These are phyloP conservation scores for Mentha longifolia DNA, from an alignment of 257 asterid genomes.

Conservation along the genomic window DNA sequence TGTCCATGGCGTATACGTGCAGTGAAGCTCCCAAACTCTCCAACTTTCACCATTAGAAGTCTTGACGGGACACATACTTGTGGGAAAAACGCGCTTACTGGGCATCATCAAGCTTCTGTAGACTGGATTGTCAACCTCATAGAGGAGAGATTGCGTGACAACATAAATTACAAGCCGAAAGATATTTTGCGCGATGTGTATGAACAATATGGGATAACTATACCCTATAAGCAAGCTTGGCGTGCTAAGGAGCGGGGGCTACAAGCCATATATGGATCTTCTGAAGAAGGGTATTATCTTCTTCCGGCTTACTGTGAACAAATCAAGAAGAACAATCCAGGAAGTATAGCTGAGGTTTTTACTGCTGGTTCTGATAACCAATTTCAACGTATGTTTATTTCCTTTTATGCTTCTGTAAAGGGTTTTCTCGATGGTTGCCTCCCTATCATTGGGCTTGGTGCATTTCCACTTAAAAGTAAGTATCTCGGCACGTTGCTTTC, in stretches of 20 bases:
- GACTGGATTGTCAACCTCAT: slow-evolving; percentile 87
- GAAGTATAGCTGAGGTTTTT: slow-evolving; percentile 71
- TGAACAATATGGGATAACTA: slow-evolving; percentile 70
- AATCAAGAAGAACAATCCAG: slow-evolving; percentile 57
- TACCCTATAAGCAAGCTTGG: slow-evolving; percentile 90
- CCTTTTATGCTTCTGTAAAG: slow-evolving; percentile 60
- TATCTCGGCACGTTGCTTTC: slow-evolving; percentile 71
- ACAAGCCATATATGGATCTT: slow-evolving; percentile 79
- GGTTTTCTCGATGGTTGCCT: slow-evolving; percentile 73
- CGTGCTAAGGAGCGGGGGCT: slow-evolving; percentile 90
- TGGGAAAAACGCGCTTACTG: slow-evolving; percentile 61
- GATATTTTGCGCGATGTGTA: slow-evolving; percentile 72
- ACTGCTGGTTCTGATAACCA: slow-evolving; percentile 64
- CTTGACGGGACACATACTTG: slow-evolving; percentile 69
- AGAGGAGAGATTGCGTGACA: slow-evolving; percentile 65
- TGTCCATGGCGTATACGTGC: slow-evolving; percentile 93
- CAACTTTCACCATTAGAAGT: slow-evolving; percentile 67
- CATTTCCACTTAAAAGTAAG: slow-evolving; percentile 65
- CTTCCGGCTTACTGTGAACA: slow-evolving; percentile 76
- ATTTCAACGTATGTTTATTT: slow-evolving; percentile 67
- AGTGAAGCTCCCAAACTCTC: slow-evolving; percentile 71
- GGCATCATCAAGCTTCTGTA: slow-evolving; percentile 85
- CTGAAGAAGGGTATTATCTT: slow-evolving; percentile 77
- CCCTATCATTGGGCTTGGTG: slow-evolving; percentile 71
- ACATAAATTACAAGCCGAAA: slow-evolving; percentile 78